A percentile compares a stretch with the other conserved stretches of the same genome.
Evolutionary conservation across 164 flowering plant genomes (phyloP).

Genomic region (Taxillus chinensis): DNA sequence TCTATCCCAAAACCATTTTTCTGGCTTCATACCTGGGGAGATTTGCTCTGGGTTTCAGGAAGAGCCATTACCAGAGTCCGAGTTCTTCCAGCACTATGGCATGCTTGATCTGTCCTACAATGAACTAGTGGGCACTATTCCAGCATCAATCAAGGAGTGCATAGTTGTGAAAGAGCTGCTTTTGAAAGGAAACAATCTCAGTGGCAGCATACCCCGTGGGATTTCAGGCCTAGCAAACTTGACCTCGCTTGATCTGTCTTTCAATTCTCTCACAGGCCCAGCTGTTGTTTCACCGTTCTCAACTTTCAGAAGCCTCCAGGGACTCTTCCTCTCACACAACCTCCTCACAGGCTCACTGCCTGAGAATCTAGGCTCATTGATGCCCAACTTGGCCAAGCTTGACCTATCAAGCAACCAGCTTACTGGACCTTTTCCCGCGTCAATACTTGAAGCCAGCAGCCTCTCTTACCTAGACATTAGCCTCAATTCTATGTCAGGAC

Average conservation of each 20-base stretch:
- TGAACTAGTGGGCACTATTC: constrained; percentile 41
- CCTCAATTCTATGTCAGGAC: constrained; percentile 38
- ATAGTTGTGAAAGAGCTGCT: constrained; percentile 26
- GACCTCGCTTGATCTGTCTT: constrained; percentile 45
- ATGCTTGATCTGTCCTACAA: constrained; percentile 58
- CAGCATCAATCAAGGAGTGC: constrained; percentile 35
- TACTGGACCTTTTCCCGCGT: constrained; percentile 31
- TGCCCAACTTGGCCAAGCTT: constrained; percentile 40
- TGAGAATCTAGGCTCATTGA: constrained; percentile 19
- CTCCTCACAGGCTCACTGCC: constrained; percentile 37
- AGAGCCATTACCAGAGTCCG: constrained; percentile 49
- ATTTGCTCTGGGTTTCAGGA: constrained; percentile 58
- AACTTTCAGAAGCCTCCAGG: constrained; percentile 34
- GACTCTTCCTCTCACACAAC: constrained; percentile 46
- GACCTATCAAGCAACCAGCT: constrained; percentile 39
- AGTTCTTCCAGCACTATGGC: constrained; percentile 56
- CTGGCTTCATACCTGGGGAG: constrained; percentile 47
- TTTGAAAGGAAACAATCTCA: constrained; percentile 46
- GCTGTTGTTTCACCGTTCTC: constrained; percentile 23
- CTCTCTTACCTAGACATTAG: constrained; percentile 41
- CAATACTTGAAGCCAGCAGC: constrained; percentile 30
- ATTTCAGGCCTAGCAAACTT: constrained; percentile 29
- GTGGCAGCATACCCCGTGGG: constrained; percentile 41
- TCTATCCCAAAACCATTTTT: constrained; percentile 34
- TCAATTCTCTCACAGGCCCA: constrained; percentile 34